Evolutionary conservation across 139 green algal genomes (phyloP), one percentile per base, ranked within the genome.

Genomic region (Tetradesmus lagerheimii): DNA sequence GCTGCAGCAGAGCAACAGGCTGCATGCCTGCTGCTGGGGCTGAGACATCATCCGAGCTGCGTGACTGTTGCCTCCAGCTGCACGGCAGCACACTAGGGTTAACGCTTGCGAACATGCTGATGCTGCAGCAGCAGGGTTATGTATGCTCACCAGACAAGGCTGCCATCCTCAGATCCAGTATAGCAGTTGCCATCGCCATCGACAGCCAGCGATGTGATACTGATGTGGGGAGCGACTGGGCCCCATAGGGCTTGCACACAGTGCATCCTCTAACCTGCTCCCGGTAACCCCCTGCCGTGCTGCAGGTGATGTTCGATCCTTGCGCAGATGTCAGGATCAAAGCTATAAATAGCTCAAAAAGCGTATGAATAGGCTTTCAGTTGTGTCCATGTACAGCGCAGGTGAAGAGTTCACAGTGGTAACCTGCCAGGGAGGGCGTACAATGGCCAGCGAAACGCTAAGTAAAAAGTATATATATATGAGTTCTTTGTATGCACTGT

Each of bases 1-100:
- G 78, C 77, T 87, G 78, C 57, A 91, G 78, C 77, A 91, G 57
- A 34, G 27, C 29, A 27, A 80, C 79, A 29, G 87, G 87, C 35
- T 85, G n/a, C 76, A 86, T 23, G 41, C 37, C 47, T 39, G 47
- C 75, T 79, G 76, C 45, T 57, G 35, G 57, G 25, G 38, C 35
- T 37, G 57, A 45, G 1, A 20, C 41, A 16, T 23, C 38, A 9
- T 39, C 84, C 29, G 27, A 18, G 18, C 15, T 27, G 25, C 11
- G 64, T 67, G 38, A 9, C 66, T 43, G 53, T 27, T 80, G 23
- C 86, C 78, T 16, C 86, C 85, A 89, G 43, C 85, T 89, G 85
- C 47, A n/a, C 18, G 1, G 25, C 20, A 50, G 76, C 16, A 29
- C 3, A 8, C 3, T 16, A 20, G 34, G 76, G 35, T 83, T 4